A percentile compares a stretch with the other conserved stretches of the same genome.
phyloP scores from a whole-genome alignment of 2,329 filamentous ascomycete genomes.

The Alternaria ventricosa region DNA sequence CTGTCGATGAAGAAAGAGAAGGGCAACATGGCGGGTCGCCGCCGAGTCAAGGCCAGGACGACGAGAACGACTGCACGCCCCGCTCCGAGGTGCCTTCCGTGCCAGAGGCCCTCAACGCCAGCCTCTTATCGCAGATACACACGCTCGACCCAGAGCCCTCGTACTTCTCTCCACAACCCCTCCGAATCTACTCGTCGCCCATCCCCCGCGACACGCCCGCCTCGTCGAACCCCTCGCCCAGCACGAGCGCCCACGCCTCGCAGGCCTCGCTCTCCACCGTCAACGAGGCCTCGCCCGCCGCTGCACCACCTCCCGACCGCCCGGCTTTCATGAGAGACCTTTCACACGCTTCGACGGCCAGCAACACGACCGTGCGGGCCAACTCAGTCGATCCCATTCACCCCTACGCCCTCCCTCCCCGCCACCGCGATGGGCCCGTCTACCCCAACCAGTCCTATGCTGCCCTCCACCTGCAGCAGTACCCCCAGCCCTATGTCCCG shows the following conservation, averaged over 20 bases:
- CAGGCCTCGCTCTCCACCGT: constrained; percentile 28
- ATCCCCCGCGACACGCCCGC: constrained; percentile 37
- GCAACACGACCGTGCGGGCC: constrained; percentile 51
- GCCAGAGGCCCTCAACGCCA: constrained; percentile 30
- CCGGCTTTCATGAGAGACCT: constrained; percentile 51
- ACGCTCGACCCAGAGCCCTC: constrained; percentile 37
- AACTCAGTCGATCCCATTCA: constrained; percentile 34
- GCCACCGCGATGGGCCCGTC: constrained; percentile 43
- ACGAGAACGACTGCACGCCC: constrained; percentile 48
- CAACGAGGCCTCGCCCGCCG: constrained; percentile 13
- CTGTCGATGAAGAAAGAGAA: background rate
- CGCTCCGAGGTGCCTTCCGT: constrained; percentile 49
- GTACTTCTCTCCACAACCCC: constrained; percentile 50
- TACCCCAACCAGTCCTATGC: constrained; percentile 60
- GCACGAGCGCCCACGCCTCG: constrained; percentile 35
- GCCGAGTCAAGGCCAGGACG: constrained; percentile 17
- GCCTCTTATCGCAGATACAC: constrained; percentile 26
- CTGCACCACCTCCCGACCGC: constrained; percentile 36
- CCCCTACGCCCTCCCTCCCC: constrained; percentile 21
- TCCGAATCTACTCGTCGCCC: constrained; percentile 42
- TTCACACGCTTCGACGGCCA: constrained; percentile 52
- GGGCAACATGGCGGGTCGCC: constrained; percentile 6
- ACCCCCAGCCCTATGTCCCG: constrained; percentile 45
- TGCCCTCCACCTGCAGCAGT: constrained; percentile 56
- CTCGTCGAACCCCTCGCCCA: constrained; percentile 43